Conservation (phyloP, 2,329 filamentous ascomycete genomes). For the Elsinoe australis region DNA sequence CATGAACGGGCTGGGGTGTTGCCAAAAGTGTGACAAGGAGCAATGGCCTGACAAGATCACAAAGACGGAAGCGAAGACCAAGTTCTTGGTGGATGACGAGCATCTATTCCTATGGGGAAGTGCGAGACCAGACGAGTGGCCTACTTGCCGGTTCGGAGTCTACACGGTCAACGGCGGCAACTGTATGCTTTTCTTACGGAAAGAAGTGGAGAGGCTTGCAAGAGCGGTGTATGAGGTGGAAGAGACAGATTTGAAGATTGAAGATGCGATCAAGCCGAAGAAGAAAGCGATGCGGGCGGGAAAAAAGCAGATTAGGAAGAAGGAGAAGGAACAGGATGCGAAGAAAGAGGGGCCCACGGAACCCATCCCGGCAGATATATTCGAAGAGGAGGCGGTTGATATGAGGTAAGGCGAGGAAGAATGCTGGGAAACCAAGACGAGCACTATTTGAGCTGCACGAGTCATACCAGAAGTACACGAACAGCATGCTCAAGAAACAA, state of each 20-base stretch:
- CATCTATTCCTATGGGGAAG: constrained; percentile 21
- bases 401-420: neutral
- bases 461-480: too few species aligned
- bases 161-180: constrained; percentile 21
- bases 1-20: constrained; percentile 27
- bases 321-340: neutral
- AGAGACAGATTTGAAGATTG: constrained; percentile 19
- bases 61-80: constrained; percentile 24
- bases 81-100: constrained; percentile 23
- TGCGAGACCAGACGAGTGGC: constrained; percentile 13
- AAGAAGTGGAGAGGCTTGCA: constrained; percentile 24
- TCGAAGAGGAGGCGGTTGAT: neutral
- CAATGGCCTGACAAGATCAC: constrained; percentile 30
- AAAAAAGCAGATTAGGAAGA: constrained; percentile 7
- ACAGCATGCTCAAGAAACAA: too few species aligned
- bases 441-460: too few species aligned
- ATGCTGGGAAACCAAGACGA: too few species aligned
- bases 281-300: constrained; percentile 19
- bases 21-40: constrained; percentile 25
- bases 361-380: too few species aligned
- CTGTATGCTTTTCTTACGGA: constrained; percentile 26
- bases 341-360: constrained; percentile 1
- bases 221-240: constrained; percentile 22
- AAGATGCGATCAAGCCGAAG: constrained; percentile 13
- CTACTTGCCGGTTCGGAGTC: constrained; percentile 23